Evolutionary conservation across 371 early-diverging fungal species (phyloP).

Genomic region (Apophysomyces ossiformis): DNA sequence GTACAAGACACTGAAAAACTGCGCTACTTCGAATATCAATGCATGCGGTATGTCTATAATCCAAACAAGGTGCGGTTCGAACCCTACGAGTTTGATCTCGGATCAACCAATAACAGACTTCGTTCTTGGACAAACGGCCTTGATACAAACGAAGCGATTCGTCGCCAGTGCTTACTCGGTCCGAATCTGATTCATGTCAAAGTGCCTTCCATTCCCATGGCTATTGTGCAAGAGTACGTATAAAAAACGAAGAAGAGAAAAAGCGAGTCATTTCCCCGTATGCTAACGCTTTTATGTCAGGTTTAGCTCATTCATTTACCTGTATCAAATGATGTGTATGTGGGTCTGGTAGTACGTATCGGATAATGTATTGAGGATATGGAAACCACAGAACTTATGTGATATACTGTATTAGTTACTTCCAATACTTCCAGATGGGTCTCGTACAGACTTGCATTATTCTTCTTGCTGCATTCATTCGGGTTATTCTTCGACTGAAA

Average conservation of each 20-base stretch:
- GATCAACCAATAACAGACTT: slow-evolving; percentile 53
- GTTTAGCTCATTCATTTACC: slow-evolving; percentile 69
- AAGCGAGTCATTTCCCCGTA: background rate
- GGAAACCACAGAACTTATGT: background rate
- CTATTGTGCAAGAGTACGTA: slow-evolving; percentile 59
- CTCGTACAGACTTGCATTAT: slow-evolving; percentile 70
- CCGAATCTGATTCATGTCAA: slow-evolving; percentile 68
- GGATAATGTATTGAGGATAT: background rate
- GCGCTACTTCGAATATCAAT: slow-evolving; percentile 73
- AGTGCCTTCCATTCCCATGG: slow-evolving; percentile 54
- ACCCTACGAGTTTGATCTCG: slow-evolving; percentile 61
- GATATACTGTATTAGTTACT: slow-evolving; percentile 38
- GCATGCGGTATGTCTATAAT: slow-evolving; percentile 74
- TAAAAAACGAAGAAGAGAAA: background rate
- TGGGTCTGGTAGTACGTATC: slow-evolving; percentile 68
- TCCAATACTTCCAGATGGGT: slow-evolving; percentile 74
- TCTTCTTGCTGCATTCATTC: slow-evolving; percentile 65
- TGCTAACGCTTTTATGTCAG: slow-evolving; percentile 12
- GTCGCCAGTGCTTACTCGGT: slow-evolving; percentile 62
- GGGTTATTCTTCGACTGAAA: slow-evolving; percentile 58
- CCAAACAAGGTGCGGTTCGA: slow-evolving; percentile 47
- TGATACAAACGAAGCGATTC: slow-evolving; percentile 49
- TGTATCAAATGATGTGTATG: slow-evolving; percentile 76
- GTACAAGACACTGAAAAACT: slow-evolving; percentile 50
- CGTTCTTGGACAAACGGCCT: slow-evolving; percentile 54